Evolutionary conservation across 2,329 filamentous ascomycete genomes (phyloP), one percentile per base, ranked within the genome.

Genomic region (Byssochlamys sp.): DNA sequence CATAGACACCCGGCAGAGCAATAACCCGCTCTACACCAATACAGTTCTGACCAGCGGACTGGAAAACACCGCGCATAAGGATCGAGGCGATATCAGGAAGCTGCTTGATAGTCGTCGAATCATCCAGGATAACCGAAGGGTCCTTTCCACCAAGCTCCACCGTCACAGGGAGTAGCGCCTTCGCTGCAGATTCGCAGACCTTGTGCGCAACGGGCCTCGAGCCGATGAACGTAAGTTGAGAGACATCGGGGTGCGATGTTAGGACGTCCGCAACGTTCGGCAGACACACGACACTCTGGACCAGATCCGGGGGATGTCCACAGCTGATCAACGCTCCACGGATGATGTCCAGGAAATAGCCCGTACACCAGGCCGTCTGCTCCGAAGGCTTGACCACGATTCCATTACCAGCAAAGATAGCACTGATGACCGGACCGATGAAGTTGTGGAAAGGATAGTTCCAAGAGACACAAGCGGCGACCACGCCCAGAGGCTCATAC

Each of bases 401-500:
- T 55, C 85, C 90, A 70, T 97, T 96, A 52, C 94, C 94, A 12
- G 91, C 82, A 71, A 97, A 97, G 54, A 97, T 81, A 14, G 89
- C 86, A 63, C 89, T 91, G 69, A 97, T 95, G 63, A 96, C 83
- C 12, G 92, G 94, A 0, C 89, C 90, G 52, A 97, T 84, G 61
- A 97, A 80, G 74, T 99, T 99, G 77, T 99, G 94, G 74, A 97
- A 95, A 51, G 90, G 86, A 71, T 91, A 97, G 77, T 99, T 99
- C 94, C 94, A 99, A 69, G 89, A 94, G 50, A 99, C 90, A 55
- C 92, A 87, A 19, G 94, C 92, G 10, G 90, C 87, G 4, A 99
- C 89, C 35, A 99, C 90, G 14, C 94, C 94, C 24, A 97, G 78
- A 12, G 94, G 92, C 74, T 99, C 91, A 73, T 95, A 99, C 54